Evolutionary conservation across 2,329 filamentous ascomycete genomes (phyloP), one percentile per base, ranked within the genome.

Genomic region (Colletotrichum sp.): DNA sequence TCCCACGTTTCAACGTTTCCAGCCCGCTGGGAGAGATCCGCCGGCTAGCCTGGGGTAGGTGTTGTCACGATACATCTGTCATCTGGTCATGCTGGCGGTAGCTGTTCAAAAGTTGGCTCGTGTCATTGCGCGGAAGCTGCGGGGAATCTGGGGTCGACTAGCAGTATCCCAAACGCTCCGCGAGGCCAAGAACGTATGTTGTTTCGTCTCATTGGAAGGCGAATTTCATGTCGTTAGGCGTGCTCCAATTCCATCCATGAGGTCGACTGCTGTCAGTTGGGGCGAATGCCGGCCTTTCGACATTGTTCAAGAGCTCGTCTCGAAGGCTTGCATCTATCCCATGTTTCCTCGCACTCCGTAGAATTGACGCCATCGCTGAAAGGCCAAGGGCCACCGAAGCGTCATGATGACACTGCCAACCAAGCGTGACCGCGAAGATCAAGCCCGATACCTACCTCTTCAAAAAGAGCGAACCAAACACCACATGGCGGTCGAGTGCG

Each of bases 351-450:
- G n/a, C n/a, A 25, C 25, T 5, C 44, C 48, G n/a, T 52, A 25
- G 15, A 30, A 7, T 57, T 27, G 52, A 30, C 15, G 39, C 22
- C 57, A n/a, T 22, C 63, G 15, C n/a, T 16, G 39, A 13, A 5
- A 34, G 30, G 73, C 69, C 70, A 72, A 73, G 64, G 28, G 22
- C 16, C 22, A 28, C n/a, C 8, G 6, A 32, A 44, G 57, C 73
- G 73, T 75, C 73, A 75, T 73, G 22, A 75, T 75, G 73, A 75
- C 70, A 52, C 16, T 68, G 70, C 70, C 64, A 59, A 64, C 19
- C 15, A 65, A 27, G 57, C 7, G 16, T 52, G 28, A 28, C 27
- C 64, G 28, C 6, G 64, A 60, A 65, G 70, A 73, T 61, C 73
- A 48, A 65, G 55, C 68, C 69, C 57, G 55, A 36, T 22, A 27